Base-by-base conservation (phyloP, 1,284 basidiomycete species). In the Neotropicomus parvogracilis region DNA sequence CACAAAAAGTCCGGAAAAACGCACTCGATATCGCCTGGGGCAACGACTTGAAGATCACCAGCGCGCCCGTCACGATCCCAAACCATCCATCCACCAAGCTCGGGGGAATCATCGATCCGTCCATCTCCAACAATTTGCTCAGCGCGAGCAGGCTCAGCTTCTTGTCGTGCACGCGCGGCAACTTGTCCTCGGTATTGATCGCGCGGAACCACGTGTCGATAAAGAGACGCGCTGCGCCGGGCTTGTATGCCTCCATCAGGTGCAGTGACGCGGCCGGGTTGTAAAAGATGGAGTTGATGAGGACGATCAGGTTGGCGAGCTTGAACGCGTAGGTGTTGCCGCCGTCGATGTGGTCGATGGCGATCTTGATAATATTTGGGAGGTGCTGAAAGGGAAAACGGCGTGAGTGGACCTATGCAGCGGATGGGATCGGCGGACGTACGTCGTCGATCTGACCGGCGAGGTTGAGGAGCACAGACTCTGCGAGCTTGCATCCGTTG, bases 111-210 rank as follows among this genome's bases (percentile, higher is more conserved):
- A 65, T 62, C 13, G 66, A 63, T 2, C 79, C 75, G 16, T 82
- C 73, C 65, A 90, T 70, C 65, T 89, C 85, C 61, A 93, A 72
- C 49, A 91, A 65, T 33, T 81, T 80, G 54, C 83, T 88, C 52
- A 95, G 70, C 9, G 91, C 81, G 50, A 89, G 66, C 43, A 93
- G 79, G 53, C 80, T 81, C 48, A 95, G 73, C 67, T 90, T 93
- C 78, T 92, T 92, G 68, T 95, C 91, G 65, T 95, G 91, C 32
- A 95, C 90, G n/a, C 91, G 79, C 3, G 87, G 88, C 37, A 93
- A 75, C 41, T 75, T 78, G 26, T 74, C 71, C 19, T 81, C 74
- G 40, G 71, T 69, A 48, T 79, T 81, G 64, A 92, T 86, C 13
- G 80, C 78, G 8, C 68, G 77, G 59, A 91, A 90, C 85, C 90